Evolutionary conservation across 768 basidiomycete genomes (phyloP), one percentile per base, ranked within the genome.

Genomic region (Cystofilobasidium bisporidii): DNA sequence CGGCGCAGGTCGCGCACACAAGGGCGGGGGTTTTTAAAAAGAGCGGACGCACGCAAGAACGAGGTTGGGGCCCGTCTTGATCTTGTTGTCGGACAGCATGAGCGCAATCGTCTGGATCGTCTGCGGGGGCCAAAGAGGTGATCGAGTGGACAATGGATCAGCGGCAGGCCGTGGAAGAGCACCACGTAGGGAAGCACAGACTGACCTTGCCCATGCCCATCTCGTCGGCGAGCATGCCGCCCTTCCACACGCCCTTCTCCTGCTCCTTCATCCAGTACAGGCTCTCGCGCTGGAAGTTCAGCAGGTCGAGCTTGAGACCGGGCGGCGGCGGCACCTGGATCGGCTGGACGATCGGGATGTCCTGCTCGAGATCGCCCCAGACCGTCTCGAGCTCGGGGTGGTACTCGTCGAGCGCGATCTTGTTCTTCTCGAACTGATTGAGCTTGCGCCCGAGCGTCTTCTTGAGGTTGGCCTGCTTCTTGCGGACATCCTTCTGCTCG

Each of bases 101-200:
- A 98, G 81, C 0, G 92, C 83, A 60, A 99, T 93, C 71, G 92
- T 91, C 75, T 99, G 96, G 68, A 99, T 98, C 0, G 94, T 99
- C 61, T 48, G 26, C 12, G 2, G 1, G 30, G 0, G 24, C 6
- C 1, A 14, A 55, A 22, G n/a, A 17, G 8, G 15, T 17, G 36
- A 5, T 30, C n/a, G 36, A 43, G 33, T 14, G 9, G n/a, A 9
- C 28, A 17, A 24, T 8, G 32, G 40, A 15, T 43, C 48, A 67
- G 30, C 11, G 14, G n/a, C 3, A 47, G 28, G 24, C 30, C 43
- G 22, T 30, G 32, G 5, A 17, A 36, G 32, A 22, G 26, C 26
- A 38, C 22, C 32, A 41, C 24, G 28, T 11, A 28, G 28, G 22
- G 32, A 14, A 40, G 20, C 15, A 65, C 24, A 14, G 36, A 60